These are phyloP conservation scores for Candida takata DNA, from an alignment of 805 yeast species.

Conservation along the genomic window DNA sequence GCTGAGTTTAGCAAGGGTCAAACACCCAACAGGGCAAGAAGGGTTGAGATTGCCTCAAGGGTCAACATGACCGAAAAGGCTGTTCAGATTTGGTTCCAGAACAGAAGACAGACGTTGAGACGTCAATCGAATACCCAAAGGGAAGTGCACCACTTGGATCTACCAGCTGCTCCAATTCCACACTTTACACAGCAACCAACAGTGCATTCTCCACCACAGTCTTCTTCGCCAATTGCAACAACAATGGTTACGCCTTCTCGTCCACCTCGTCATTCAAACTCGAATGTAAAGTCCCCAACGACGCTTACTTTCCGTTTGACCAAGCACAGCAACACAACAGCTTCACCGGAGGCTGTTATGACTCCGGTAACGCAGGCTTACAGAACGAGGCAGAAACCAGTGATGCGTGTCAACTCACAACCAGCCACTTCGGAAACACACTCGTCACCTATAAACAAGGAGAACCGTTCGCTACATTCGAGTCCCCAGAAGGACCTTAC, in stretches of 20 bases:
- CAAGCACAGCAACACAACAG: conserved; percentile 1
- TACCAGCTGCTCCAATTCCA: no score
- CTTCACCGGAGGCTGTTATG: conserved; percentile 1
- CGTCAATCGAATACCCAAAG: conserved; percentile 33
- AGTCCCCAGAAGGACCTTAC: conserved; percentile 1
- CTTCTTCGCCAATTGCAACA: conserved; percentile 5
- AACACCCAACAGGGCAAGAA: conserved; percentile 73
- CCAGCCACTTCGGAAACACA: conserved; percentile 6
- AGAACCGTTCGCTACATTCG: conserved; percentile 8
- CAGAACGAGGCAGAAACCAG: conserved; percentile 9
- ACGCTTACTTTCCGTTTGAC: conserved; percentile 20
- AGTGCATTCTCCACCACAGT: conserved; percentile 2
- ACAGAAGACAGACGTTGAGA: conserved; percentile 78
- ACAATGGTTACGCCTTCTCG: conserved; percentile 16
- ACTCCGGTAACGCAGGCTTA: conserved; percentile 4
- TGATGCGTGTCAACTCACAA: conserved; percentile 17
- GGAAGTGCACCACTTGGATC: conserved; percentile 24
- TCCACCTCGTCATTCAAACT: conserved; percentile 7
- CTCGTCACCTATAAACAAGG: conserved; percentile 8
- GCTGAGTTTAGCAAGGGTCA: conserved; percentile 67
- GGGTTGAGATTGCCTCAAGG: conserved; percentile 69
- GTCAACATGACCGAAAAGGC: conserved; percentile 97
- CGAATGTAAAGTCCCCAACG: conserved; percentile 10
- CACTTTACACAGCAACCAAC: neutral
- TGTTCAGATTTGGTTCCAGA: conserved; percentile 98